Base-by-base conservation (phyloP, 768 basidiomycete genomes). In the Lactifluus hygrophoroides region DNA sequence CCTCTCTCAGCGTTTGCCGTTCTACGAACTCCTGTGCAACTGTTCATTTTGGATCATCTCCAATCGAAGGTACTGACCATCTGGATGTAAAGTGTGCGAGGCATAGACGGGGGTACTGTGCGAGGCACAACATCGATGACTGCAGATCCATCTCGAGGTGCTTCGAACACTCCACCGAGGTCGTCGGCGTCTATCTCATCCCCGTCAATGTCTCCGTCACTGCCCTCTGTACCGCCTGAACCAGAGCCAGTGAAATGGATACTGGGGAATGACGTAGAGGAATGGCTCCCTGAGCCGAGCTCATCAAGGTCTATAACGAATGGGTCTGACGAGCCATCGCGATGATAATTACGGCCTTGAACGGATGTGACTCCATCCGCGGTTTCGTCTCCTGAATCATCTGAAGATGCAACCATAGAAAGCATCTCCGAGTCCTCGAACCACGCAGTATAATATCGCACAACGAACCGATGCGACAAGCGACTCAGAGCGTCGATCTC, bases 371-470 rank as follows among this genome's bases (percentile, higher is more conserved):
- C 74, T 11, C 76, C 80, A 37, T 78, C 77, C 54, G 75, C 73
- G 4, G 72, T 64, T 16, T 63, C 61, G 5, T 62, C 51, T 7
- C 70, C 70, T 8, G 75, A 75, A 11, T 72, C 73, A 43, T 78
- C 79, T 11, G 81, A 79, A 5, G 80, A 80, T 14, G 66, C 64
- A 14, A 74, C 72, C n/a, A 74, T 71, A 10, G 81, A 79, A 1
- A 72, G 67, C 2, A 75, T 71, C 56, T 87, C 86, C 10, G 77
- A 74, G 0, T 78, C 81, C 68, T 93, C 90, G n/a, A 93, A 79
- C 91, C 90, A 92, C 5, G 89, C 90, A 2, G 90, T 91, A 69
- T 84, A 92, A 69, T 94, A 96, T 42, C 93, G 82, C 19, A 96
- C 94, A 65, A 97, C 88, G 72, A 86, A 90, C 8, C 87, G 85